Percentiles rank a stretch among this genome's conserved stretches.
phyloP scores from a whole-genome alignment of 2,329 filamentous ascomycete genomes.

The Didymellaceae sp. region DNA sequence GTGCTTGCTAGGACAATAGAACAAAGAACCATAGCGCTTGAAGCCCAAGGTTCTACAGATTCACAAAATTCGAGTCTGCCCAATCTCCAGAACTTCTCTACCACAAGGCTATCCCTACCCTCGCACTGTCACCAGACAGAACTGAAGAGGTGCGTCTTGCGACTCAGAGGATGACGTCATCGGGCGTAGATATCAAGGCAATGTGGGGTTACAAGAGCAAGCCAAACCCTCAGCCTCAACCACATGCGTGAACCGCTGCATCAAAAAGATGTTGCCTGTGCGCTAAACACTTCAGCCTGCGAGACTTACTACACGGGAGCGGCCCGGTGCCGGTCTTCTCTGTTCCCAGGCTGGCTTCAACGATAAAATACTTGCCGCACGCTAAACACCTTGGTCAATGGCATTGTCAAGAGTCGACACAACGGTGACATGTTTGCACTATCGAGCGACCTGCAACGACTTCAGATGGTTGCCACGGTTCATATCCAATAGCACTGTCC shows the following conservation, averaged over 20 bases:
- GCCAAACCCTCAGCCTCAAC: constrained; percentile 22
- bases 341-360: not conserved
- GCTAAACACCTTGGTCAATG: too few relatives aligned
- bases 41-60: not conserved
- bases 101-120: constrained; percentile 31
- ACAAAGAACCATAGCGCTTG: constrained; percentile 4
- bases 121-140: constrained; percentile 22
- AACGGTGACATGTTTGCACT: too few relatives aligned
- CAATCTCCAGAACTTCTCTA: constrained; percentile 6
- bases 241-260: constrained; percentile 13
- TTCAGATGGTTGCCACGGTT: not conserved
- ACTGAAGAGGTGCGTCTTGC: constrained; percentile 22
- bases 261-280: not conserved
- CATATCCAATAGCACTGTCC: too few relatives aligned
- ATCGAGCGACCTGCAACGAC: not conserved
- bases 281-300: not conserved
- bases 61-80: constrained; percentile 7
- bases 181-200: not conserved
- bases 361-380: not conserved
- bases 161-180: constrained; percentile 30
- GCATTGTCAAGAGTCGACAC: too few relatives aligned
- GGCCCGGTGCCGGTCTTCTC: constrained; percentile 9
- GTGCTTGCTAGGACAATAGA: constrained; percentile 2
- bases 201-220: not conserved
- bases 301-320: constrained; percentile 2